phyloP scores from a whole-genome alignment of 139 green algal genomes.

The Picochlorum sp. region DNA sequence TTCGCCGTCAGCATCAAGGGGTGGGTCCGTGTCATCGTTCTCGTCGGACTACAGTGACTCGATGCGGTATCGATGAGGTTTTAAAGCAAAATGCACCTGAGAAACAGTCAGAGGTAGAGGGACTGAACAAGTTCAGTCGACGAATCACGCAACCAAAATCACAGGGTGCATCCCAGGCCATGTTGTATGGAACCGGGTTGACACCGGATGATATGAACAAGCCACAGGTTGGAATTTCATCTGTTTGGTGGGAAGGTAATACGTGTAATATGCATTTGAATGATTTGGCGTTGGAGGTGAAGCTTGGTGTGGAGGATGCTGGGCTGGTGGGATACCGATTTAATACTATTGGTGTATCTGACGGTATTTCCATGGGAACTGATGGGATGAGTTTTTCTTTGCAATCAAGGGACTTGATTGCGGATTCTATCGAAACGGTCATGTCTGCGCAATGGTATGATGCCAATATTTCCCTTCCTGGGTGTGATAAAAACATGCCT shows the following conservation, averaged over 20 bases:
- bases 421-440: conserved; percentile 94
- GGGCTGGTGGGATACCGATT: conserved; percentile 89
- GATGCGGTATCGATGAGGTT: conserved; percentile 4
- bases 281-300: conserved; percentile 84
- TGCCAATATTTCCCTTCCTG: conserved; percentile 80
- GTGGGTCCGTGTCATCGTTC: no score
- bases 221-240: conserved; percentile 91
- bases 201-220: conserved; percentile 91
- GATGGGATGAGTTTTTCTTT: conserved; percentile 94
- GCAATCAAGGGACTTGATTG: conserved; percentile 84
- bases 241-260: conserved; percentile 98
- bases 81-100: not conserved
- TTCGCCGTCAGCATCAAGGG: no score
- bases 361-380: conserved; percentile 98
- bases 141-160: conserved; percentile 94
- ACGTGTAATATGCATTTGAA: conserved; percentile 99
- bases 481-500: conserved; percentile 99
- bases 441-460: conserved; percentile 95
- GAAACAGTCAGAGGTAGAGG: conserved; percentile 11
- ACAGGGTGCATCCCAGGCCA: conserved; percentile 94
- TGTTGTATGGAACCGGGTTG: conserved; percentile 95
- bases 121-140: conserved; percentile 90
- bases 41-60: not conserved
- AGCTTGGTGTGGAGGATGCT: conserved; percentile 72
- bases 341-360: conserved; percentile 89